Evolutionary conservation across 164 flowering plant species (phyloP).

Genomic region (Berberis thunbergii): DNA sequence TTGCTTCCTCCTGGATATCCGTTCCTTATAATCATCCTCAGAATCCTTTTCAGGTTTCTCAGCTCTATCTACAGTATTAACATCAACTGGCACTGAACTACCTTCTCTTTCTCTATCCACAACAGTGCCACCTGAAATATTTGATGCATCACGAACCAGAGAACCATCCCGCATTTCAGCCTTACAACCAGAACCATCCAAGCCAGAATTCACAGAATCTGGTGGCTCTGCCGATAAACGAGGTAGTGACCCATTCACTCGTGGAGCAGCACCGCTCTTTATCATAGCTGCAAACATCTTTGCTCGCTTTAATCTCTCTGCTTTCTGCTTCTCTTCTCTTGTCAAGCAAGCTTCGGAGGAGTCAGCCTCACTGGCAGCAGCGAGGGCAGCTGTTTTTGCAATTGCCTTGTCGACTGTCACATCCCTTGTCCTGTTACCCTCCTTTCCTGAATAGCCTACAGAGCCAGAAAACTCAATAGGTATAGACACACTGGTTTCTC

Average conservation of each 20-base stretch:
- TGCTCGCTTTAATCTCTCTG: conserved; percentile 88
- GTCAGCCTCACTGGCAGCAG: conserved; percentile 60
- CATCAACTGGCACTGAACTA: conserved; percentile 39
- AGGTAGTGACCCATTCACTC: conserved; percentile 22
- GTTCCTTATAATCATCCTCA: conserved; percentile 26
- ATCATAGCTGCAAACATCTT: conserved; percentile 87
- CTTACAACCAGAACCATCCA: conserved; percentile 10
- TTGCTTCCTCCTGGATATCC: conserved; percentile 39
- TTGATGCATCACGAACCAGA: conserved; percentile 7
- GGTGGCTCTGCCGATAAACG: conserved; percentile 43
- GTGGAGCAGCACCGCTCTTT: conserved; percentile 42
- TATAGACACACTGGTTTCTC: conserved; percentile 19
- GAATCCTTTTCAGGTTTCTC: conserved; percentile 24
- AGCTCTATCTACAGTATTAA: conserved; percentile 12
- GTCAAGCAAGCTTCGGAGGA: conserved; percentile 65
- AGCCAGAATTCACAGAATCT: conserved; percentile 32
- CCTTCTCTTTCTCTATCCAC: conserved; percentile 51
- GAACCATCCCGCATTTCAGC: neutral
- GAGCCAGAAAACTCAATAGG: conserved; percentile 15
- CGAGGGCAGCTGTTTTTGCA: conserved; percentile 51
- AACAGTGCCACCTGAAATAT: conserved; percentile 24
- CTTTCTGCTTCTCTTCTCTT: conserved; percentile 70
- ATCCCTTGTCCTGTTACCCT: conserved; percentile 4
- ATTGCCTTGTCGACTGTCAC: conserved; percentile 33
- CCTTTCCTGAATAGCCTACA: conserved; percentile 1